These are phyloP conservation scores for Diaporthe eres DNA, from an alignment of 2,329 filamentous ascomycete genomes.

Conservation along the genomic window DNA sequence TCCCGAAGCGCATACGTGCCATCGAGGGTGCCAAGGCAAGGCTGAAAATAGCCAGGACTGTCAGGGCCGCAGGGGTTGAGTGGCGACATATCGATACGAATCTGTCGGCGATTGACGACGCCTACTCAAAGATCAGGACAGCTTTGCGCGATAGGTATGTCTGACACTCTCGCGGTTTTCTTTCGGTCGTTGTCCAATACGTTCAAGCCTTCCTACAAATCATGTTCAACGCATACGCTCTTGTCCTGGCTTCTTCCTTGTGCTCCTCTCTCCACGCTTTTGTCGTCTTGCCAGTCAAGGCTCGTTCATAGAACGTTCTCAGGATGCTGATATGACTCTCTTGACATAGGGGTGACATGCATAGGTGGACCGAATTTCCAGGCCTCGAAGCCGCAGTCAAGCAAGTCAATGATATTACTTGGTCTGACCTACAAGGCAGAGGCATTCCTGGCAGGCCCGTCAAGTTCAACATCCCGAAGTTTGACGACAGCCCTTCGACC, in stretches of 20 bases:
- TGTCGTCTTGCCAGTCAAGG: too few relatives aligned
- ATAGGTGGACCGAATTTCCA: neutral
- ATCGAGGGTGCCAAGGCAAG: neutral
- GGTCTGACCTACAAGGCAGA: neutral
- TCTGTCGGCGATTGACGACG: neutral
- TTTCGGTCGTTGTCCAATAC: too few relatives aligned
- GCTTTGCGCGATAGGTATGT: neutral
- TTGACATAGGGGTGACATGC: neutral
- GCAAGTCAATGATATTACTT: neutral
- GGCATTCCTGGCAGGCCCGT: neutral
- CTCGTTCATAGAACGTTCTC: too few relatives aligned
- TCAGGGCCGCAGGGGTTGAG: neutral
- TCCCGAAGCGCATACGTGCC: neutral
- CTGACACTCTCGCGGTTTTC: too few relatives aligned
- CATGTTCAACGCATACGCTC: neutral
- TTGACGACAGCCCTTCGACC: neutral
- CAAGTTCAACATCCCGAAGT: neutral
- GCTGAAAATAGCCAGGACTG: neutral
- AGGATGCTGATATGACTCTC: neutral
- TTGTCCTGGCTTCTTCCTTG: too few relatives aligned
- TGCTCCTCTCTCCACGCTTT: too few relatives aligned
- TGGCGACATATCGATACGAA: neutral
- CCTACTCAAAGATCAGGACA: too few relatives aligned
- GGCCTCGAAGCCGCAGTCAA: neutral
- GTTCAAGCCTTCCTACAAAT: too few relatives aligned